Evolutionary conservation across 23 red algal species (phyloP), one percentile per base, ranked within the genome.

Genomic region (Porphyridium purpureum): DNA sequence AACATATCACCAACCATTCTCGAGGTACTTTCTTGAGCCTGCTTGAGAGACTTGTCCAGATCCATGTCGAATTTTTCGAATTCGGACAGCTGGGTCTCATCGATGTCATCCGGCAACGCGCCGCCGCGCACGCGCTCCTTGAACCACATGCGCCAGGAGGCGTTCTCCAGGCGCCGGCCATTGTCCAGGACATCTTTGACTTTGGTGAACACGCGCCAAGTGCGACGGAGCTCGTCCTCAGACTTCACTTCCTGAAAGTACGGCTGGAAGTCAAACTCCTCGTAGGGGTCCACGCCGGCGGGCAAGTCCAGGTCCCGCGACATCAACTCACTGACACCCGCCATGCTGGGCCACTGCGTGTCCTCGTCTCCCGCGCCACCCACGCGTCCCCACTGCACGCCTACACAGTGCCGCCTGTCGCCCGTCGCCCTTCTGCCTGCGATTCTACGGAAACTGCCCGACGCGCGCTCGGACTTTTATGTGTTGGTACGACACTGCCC

Each of bases 121-220:
- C 62, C 69, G 20, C 60, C 60, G 30, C 64, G 51, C 59, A 26
- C 57, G 50, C 84, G 74, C 66, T 93, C 69, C 29, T 49, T 41
- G 32, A 81, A 73, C 76, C 76, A 93, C 21, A 82, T 32, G 23
- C 76, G 84, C 75, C 80, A 76, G 23, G 60, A 69, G 40, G 82
- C 82, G 52, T 94, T 94, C 35, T 94, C 87, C 41, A 94, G 70
- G 29, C 87, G 65, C 48, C 76, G 66, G 7, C 87, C 87, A 31
- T 81, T 77, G 17, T 94, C 87, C 3, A 94, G 54, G 11, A 94
- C 87, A 66, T 94, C 87, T 48, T 94, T 94, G 59, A 94, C 77
- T 38, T 83, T 82, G 60, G 87, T 94, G 64, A 94, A 94, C 5
- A 94, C 76, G 5, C 87, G 54, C 87, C 87, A 94, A 30, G 87